These are phyloP conservation scores for Zanthoxylum bungeanum DNA, from an alignment of 345 rosid genomes.

Conservation along the genomic window DNA sequence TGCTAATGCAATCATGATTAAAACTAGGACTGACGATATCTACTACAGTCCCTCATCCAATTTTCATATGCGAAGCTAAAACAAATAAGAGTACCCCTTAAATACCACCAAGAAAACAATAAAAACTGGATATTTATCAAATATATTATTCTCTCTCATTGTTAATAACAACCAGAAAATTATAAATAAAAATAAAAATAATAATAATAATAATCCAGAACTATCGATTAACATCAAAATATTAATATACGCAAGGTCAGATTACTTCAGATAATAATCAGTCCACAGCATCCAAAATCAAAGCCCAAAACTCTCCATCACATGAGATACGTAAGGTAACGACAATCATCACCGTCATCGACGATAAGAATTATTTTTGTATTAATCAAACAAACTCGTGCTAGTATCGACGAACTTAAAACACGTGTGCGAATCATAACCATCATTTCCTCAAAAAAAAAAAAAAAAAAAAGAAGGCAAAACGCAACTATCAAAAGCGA, in stretches of 20 bases:
- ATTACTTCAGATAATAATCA: neutral
- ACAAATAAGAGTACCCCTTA: too few relatives aligned
- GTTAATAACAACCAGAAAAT: neutral
- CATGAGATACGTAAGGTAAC: neutral
- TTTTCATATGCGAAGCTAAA: neutral
- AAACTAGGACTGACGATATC: constrained; percentile 14
- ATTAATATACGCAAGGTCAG: neutral
- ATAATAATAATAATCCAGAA: neutral
- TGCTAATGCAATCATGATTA: constrained; percentile 31
- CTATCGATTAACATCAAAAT: neutral
- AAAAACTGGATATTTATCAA: too few relatives aligned
- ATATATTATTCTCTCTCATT: neutral
- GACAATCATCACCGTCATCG: neutral
- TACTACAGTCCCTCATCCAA: constrained; percentile 19
- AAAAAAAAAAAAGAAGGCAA: neutral
- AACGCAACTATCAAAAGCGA: constrained; percentile 14
- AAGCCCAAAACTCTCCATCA: neutral
- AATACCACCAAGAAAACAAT: neutral
- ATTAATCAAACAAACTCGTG: neutral
- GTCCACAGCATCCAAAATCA: neutral
- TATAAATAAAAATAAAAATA: neutral
- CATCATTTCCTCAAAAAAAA: neutral
- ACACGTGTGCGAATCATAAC: neutral
- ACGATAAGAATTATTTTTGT: neutral
- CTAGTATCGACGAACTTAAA: neutral